Percentiles rank a stretch among this genome's conserved stretches.
Evolutionary conservation across 2,329 filamentous ascomycete genomes (phyloP).

Genomic region (Exophiala calicioides): DNA sequence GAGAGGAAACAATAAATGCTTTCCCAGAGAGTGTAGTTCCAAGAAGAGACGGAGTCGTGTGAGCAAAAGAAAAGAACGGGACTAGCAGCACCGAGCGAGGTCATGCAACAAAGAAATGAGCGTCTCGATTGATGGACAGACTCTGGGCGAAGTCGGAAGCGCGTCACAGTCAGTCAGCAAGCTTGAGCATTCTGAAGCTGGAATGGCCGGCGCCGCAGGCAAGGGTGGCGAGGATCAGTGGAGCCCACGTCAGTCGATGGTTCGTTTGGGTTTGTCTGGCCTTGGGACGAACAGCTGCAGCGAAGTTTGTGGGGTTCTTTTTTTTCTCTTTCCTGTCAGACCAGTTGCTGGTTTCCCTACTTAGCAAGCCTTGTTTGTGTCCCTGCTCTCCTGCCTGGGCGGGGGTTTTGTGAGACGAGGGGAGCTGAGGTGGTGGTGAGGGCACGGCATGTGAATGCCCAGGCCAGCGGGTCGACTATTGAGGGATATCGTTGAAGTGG

Average conservation of each 20-base stretch:
- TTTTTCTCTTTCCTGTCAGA: too few species aligned
- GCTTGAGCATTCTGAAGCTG: constrained; percentile 17
- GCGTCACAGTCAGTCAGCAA: constrained; percentile 17
- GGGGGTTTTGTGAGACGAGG: too few species aligned
- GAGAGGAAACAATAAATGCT: too few species aligned
- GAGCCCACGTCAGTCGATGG: constrained; percentile 18
- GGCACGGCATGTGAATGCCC: too few species aligned
- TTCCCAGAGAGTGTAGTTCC: neutral
- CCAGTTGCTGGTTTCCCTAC: too few species aligned
- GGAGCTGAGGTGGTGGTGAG: too few species aligned
- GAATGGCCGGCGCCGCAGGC: constrained; percentile 12
- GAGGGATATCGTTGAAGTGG: too few species aligned
- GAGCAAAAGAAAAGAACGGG: constrained; percentile 1
- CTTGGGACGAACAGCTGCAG: constrained; percentile 1
- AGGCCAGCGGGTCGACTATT: too few species aligned
- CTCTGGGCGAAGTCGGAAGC: constrained; percentile 16
- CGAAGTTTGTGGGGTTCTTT: constrained; percentile 10
- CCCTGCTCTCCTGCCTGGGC: too few species aligned
- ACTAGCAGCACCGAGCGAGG: neutral
- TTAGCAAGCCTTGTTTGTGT: too few species aligned
- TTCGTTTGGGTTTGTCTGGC: constrained; percentile 4
- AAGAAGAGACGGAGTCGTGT: neutral
- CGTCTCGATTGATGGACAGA: neutral
- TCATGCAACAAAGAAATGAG: neutral
- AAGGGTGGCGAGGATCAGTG: constrained; percentile 27